These are phyloP conservation scores for Trichophyton mentagrophytes DNA, from an alignment of 2,329 filamentous ascomycete species.

Conservation along the genomic window DNA sequence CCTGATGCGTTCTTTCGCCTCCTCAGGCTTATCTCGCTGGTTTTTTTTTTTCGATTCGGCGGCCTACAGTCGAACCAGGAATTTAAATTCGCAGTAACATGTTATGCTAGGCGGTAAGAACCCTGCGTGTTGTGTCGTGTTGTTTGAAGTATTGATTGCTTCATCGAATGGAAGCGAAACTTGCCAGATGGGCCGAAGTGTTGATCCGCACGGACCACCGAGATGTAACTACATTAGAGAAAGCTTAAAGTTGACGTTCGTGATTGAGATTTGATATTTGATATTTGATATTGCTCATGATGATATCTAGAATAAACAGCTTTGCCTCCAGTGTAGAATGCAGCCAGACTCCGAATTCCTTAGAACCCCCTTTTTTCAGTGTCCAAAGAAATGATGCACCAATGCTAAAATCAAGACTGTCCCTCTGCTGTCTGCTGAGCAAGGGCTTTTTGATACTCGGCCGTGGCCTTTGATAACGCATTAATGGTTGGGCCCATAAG, in stretches of 20 bases:
- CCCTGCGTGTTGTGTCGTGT: background rate
- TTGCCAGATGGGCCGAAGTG: background rate
- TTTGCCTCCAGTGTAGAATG: background rate
- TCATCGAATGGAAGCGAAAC: background rate
- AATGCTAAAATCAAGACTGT: background rate
- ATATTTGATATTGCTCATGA: background rate
- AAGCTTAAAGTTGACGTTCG: background rate
- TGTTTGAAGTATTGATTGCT: background rate
- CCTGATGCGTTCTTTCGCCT: background rate
- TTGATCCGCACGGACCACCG: background rate
- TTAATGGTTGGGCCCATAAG: conserved; percentile 62
- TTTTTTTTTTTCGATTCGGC: background rate
- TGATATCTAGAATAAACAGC: background rate
- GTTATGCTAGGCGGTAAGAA: background rate
- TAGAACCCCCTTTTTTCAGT: background rate
- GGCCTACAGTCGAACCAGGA: background rate
- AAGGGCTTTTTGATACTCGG: conserved; percentile 58
- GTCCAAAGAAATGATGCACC: background rate
- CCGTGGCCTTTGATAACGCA: conserved; percentile 56
- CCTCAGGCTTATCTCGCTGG: background rate
- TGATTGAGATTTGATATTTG: too few species aligned
- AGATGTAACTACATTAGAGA: background rate
- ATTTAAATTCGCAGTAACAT: too few species aligned
- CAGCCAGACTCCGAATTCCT: background rate
- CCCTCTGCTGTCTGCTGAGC: conserved; percentile 41